phyloP scores from a whole-genome alignment of 768 basidiomycete genomes.

The Phanerodontia chrysosporium region DNA sequence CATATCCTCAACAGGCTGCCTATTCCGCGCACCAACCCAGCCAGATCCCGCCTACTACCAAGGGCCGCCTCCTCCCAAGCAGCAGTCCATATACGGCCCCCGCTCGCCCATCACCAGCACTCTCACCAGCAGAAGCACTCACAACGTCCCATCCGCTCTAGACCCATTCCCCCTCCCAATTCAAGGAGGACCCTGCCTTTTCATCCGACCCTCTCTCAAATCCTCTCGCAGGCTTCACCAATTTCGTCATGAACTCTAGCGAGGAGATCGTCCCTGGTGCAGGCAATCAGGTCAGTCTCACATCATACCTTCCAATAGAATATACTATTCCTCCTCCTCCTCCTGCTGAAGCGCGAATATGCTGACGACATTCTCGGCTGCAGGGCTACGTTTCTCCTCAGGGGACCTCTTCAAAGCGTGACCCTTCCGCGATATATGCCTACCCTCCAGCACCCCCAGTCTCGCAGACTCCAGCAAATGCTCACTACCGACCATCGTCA shows the following conservation, averaged over 20 bases:
- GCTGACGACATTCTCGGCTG: neutral
- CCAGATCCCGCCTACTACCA: neutral
- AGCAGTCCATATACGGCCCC: slow-evolving; percentile 2
- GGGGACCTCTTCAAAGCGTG: neutral
- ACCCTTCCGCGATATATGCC: slow-evolving; percentile 3
- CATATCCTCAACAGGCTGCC: neutral
- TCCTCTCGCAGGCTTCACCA: slow-evolving; percentile 15
- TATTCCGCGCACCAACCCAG: neutral
- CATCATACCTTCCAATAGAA: slow-evolving; percentile 8
- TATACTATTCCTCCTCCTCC: neutral
- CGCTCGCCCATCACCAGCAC: neutral
- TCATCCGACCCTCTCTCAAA: slow-evolving; percentile 29
- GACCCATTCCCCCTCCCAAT: neutral
- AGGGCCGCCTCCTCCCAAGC: neutral
- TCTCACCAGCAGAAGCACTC: neutral
- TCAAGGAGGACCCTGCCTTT: slow-evolving; percentile 29
- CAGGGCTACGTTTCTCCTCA: neutral
- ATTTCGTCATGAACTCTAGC: slow-evolving; percentile 23
- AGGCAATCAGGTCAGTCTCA: slow-evolving; percentile 7
- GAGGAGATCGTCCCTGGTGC: slow-evolving; percentile 21
- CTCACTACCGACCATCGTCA: neutral
- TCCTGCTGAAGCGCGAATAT: neutral
- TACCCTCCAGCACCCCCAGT: neutral
- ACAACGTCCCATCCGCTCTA: slow-evolving; percentile 1
- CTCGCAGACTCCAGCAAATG: neutral